Conservation (phyloP, 2,329 filamentous ascomycete genomes). For the Pseudocercospora crystallina region DNA sequence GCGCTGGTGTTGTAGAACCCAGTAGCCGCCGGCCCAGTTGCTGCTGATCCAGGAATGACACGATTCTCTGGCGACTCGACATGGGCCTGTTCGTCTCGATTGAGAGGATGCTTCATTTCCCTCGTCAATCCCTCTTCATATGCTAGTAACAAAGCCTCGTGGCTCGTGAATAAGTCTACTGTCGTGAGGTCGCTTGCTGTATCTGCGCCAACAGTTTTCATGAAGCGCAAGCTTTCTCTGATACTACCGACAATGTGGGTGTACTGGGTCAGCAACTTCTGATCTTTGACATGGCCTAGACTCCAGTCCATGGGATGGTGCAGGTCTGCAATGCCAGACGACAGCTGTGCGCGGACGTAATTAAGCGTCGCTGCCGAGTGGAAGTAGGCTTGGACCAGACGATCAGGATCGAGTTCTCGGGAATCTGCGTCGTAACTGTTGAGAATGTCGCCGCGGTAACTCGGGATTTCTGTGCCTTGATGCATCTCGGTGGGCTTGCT, state of each 20-base stretch:
- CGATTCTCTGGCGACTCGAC: neutral
- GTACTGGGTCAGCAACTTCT: constrained; percentile 82
- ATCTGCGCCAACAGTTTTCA: constrained; percentile 88
- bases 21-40: constrained; percentile 38
- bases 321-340: constrained; percentile 88
- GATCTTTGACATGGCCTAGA: constrained; percentile 84
- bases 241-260: constrained; percentile 80
- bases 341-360: constrained; percentile 79
- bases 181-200: constrained; percentile 81
- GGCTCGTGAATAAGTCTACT: constrained; percentile 91
- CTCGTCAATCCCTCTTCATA: constrained; percentile 90
- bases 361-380: constrained; percentile 94
- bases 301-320: constrained; percentile 94
- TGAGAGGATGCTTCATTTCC: constrained; percentile 64
- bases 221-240: constrained; percentile 80
- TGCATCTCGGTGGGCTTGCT: constrained; percentile 84
- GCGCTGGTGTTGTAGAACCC: constrained; percentile 92
- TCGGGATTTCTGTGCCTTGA: constrained; percentile 77
- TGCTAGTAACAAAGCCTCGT: constrained; percentile 89
- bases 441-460: constrained; percentile 92
- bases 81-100: constrained; percentile 32
- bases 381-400: constrained; percentile 90
- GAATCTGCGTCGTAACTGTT: constrained; percentile 82
- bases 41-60: neutral
- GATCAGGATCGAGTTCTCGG: constrained; percentile 74